Conservation (phyloP, 75 land plant genomes). For the Selaginella moellendorffii region DNA sequence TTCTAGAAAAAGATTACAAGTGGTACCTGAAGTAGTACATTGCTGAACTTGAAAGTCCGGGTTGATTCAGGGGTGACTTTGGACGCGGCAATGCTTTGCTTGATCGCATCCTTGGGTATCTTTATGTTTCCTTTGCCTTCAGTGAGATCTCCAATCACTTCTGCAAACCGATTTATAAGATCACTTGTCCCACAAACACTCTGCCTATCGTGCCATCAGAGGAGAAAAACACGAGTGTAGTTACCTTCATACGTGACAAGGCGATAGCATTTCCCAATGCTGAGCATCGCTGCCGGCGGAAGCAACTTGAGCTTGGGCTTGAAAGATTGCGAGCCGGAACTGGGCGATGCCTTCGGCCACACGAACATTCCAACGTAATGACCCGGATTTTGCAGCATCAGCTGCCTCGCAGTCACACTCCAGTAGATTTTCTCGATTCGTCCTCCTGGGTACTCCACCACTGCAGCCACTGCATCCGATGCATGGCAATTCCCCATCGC, state of each 20-base stretch:
- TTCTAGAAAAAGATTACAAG: too few relatives aligned
- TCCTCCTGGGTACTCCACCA: conserved; percentile 38
- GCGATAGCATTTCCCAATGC: conserved; percentile 52
- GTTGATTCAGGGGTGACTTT: neutral
- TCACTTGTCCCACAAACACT: neutral
- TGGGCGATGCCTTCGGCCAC: conserved; percentile 2
- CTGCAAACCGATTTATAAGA: neutral
- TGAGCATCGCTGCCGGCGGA: conserved; percentile 49
- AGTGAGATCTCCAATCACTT: neutral
- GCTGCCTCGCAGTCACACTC: conserved; percentile 42
- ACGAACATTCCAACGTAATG: conserved; percentile 36
- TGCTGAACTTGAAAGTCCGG: neutral
- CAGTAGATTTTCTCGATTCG: conserved; percentile 55
- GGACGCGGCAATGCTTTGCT: neutral
- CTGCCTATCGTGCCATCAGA: neutral
- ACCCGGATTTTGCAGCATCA: conserved; percentile 67
- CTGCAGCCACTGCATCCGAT: conserved; percentile 44
- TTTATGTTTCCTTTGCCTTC: neutral
- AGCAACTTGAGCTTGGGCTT: conserved; percentile 56
- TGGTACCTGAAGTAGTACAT: neutral
- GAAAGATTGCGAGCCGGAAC: too few relatives aligned
- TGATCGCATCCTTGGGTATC: neutral
- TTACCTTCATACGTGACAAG: conserved; percentile 73
- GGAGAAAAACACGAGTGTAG: neutral
- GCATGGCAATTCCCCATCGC: conserved; percentile 85